These are phyloP conservation scores for Tremellales sp. DNA, from an alignment of 1,284 basidiomycete genomes.

Conservation along the genomic window DNA sequence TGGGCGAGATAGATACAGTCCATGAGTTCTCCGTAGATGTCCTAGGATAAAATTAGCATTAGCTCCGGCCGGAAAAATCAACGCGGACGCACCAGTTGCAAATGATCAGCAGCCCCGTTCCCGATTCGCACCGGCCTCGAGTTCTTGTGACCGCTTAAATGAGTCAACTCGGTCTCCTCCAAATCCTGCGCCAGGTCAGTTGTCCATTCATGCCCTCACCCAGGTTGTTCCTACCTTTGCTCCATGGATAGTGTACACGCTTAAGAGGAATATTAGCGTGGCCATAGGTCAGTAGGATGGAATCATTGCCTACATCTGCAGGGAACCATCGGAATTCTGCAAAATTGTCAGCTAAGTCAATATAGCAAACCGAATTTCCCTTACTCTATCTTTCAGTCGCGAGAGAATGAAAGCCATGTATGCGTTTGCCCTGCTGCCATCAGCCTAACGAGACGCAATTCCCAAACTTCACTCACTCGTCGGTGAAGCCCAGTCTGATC, in stretches of 20 bases:
- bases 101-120: conserved; percentile 82
- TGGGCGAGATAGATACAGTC: conserved; percentile 92
- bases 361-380: not conserved
- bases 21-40: conserved; percentile 85
- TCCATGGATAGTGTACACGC: conserved; percentile 51
- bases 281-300: not conserved
- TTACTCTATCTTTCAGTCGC: conserved; percentile 63
- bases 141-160: conserved; percentile 81
- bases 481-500: conserved; percentile 82
- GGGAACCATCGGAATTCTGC: conserved; percentile 72
- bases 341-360: conserved; percentile 12
- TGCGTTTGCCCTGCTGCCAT: conserved; percentile 35
- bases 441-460: not conserved
- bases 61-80: not conserved
- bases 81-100: conserved; percentile 64
- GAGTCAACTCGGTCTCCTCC: conserved; percentile 73
- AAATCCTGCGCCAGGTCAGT: conserved; percentile 52
- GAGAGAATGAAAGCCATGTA: conserved; percentile 88
- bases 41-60: conserved; percentile 50
- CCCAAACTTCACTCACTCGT: conserved; percentile 61
- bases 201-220: not conserved
- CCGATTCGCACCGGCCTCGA: conserved; percentile 63
- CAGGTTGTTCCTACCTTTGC: conserved; percentile 53
- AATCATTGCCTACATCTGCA: conserved; percentile 67
- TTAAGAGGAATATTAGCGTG: conserved; percentile 2